Evolutionary conservation across 352 stramenopile species (phyloP).

Genomic region (Phytophthora pistaciae): DNA sequence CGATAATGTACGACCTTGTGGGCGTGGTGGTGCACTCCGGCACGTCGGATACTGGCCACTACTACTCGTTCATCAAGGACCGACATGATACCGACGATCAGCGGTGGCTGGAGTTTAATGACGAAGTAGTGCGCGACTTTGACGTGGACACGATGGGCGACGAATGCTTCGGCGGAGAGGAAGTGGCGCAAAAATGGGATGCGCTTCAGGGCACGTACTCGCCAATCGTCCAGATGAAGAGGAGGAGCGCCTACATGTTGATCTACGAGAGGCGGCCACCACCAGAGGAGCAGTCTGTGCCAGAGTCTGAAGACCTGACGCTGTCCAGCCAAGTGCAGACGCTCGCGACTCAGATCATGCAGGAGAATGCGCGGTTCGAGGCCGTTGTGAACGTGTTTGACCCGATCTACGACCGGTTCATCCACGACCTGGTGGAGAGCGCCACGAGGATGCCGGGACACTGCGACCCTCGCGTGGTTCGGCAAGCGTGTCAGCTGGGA

Average conservation of each 20-base stretch:
- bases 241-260: constrained; percentile 81
- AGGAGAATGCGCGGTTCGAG: constrained; percentile 47
- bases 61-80: constrained; percentile 95
- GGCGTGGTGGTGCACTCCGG: constrained; percentile 95
- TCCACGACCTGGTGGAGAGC: constrained; percentile 25
- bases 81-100: constrained; percentile 30
- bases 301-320: neutral
- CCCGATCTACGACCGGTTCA: constrained; percentile 39
- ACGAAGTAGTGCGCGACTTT: constrained; percentile 89
- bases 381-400: constrained; percentile 49
- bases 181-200: constrained; percentile 73
- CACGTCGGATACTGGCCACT: constrained; percentile 93
- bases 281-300: neutral
- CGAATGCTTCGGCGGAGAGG: constrained; percentile 93
- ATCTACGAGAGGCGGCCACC: constrained; percentile 63
- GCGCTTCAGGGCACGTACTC: constrained; percentile 29
- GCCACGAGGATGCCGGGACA: constrained; percentile 2
- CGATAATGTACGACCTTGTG: constrained; percentile 88
- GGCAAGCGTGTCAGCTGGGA: constrained; percentile 27
- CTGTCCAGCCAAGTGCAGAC: constrained; percentile 21
- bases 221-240: constrained; percentile 64
- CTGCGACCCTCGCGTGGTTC: constrained; percentile 5
- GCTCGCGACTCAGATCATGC: constrained; percentile 28
- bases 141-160: constrained; percentile 73
- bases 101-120: constrained; percentile 95